Evolutionary conservation across 768 basidiomycete species (phyloP), one percentile per base, ranked within the genome.

Genomic region (Lentinula lateritia): DNA sequence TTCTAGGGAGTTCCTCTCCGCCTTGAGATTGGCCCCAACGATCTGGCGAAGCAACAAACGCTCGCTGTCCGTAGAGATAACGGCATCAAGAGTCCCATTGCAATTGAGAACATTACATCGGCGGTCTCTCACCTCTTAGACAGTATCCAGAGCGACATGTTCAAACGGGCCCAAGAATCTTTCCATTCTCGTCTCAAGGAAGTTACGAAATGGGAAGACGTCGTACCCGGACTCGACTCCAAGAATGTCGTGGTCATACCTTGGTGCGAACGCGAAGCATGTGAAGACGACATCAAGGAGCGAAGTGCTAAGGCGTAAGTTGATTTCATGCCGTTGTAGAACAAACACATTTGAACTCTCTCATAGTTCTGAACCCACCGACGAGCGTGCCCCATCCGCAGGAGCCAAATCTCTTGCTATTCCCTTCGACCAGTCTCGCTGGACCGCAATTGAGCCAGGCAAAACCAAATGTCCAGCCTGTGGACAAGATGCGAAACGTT

Each of bases 261-360:
- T 3, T 99, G 97, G 97, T 98, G 97, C 74, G 94, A 98, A 74
- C 82, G 78, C 18, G 92, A 92, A 71, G 82, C 80, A 13, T 99
- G 97, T 70, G 97, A 99, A 74, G 96, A 99, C 71, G 92, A 95
- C 68, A 98, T 99, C 81, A 98, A 99, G 80, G 94, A 98, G 68
- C 82, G 92, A 64, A 93, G 89, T 70, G 93, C 86, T 61, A 80
- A 86, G 72, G 85, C 89, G 92, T 95, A 74, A 80, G 78, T 76
- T 18, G 61, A 66, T 68, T 65, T 63, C n/a, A 32, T 62, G 45
- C 43, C 65, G 52, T 50, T 35, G 52, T 62, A 9, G 59, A 20
- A n/a, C 58, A 62, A 32, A 61, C 28, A 42, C 62, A 28, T 63
- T 63, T 38, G 43, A 64, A 28, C 13, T 36, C 50, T 43, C 62